These are phyloP conservation scores for Beauveria australis DNA, from an alignment of 2,329 filamentous ascomycete genomes.

Conservation along the genomic window DNA sequence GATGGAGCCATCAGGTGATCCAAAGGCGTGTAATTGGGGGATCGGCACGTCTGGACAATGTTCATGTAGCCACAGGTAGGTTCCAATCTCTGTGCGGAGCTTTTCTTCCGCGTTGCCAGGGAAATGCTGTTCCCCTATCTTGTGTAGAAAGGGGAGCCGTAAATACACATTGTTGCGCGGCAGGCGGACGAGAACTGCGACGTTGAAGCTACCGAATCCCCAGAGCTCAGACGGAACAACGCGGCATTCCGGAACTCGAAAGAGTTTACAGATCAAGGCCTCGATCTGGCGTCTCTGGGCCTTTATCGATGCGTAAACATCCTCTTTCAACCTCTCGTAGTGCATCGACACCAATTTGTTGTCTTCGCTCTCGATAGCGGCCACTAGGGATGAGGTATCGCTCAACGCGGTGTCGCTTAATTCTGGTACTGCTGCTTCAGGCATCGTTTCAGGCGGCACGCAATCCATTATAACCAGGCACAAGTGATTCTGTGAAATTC, in stretches of 20 bases:
- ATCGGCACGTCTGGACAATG: conserved; percentile 19
- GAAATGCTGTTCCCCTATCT: not conserved
- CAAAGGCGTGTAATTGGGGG: conserved; percentile 20
- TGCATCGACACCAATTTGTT: not conserved
- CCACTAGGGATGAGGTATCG: not conserved
- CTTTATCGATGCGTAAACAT: not conserved
- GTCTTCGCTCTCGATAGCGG: not conserved
- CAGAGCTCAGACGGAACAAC: not conserved
- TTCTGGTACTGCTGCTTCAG: not conserved
- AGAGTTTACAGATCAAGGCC: not conserved
- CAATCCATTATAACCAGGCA: not conserved
- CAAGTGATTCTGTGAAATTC: not conserved
- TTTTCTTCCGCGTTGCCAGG: conserved; percentile 21
- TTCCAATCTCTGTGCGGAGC: conserved; percentile 20
- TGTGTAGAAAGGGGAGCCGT: not conserved
- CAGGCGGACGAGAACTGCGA: not conserved
- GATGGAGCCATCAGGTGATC: conserved; percentile 17
- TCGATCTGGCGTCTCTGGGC: not conserved
- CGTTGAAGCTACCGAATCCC: not conserved
- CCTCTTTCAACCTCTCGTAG: not conserved
- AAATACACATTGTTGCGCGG: not conserved
- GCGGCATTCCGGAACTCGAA: not conserved
- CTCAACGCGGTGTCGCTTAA: not conserved
- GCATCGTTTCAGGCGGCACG: not conserved
- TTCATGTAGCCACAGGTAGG: conserved; percentile 21